These are phyloP conservation scores for Colletotrichum sp. DNA, from an alignment of 2,329 filamentous ascomycete species.

Conservation along the genomic window DNA sequence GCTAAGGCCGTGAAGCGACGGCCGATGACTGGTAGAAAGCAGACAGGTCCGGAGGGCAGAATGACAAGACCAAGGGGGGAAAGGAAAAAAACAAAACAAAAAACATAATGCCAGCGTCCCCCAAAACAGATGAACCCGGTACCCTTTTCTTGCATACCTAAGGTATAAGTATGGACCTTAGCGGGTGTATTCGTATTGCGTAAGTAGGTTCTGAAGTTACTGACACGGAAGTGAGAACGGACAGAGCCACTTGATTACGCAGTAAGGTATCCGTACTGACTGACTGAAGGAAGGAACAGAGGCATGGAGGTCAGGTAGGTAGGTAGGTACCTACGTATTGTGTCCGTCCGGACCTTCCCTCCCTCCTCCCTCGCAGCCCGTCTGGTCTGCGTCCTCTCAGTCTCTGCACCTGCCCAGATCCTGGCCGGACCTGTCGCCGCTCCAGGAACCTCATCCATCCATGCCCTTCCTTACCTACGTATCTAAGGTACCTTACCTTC, in stretches of 20 bases:
- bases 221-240: background rate
- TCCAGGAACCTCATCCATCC: background rate
- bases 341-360: background rate
- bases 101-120: background rate
- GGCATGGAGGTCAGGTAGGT: too few species aligned
- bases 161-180: background rate
- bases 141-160: background rate
- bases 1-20: background rate
- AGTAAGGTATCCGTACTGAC: background rate
- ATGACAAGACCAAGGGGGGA: background rate
- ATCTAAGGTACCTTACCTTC: background rate
- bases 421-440: constrained; percentile 16
- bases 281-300: background rate
- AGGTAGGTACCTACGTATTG: background rate
- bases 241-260: background rate
- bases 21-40: background rate
- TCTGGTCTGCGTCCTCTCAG: background rate
- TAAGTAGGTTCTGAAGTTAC: background rate
- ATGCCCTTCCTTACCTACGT: background rate
- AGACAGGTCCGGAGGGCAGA: background rate
- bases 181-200: background rate
- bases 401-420: background rate
- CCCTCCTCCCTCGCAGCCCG: background rate
- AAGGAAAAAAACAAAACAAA: background rate
- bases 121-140: background rate